Base-by-base conservation (phyloP, 495 filamentous ascomycete species). In the Letharia lupina region DNA sequence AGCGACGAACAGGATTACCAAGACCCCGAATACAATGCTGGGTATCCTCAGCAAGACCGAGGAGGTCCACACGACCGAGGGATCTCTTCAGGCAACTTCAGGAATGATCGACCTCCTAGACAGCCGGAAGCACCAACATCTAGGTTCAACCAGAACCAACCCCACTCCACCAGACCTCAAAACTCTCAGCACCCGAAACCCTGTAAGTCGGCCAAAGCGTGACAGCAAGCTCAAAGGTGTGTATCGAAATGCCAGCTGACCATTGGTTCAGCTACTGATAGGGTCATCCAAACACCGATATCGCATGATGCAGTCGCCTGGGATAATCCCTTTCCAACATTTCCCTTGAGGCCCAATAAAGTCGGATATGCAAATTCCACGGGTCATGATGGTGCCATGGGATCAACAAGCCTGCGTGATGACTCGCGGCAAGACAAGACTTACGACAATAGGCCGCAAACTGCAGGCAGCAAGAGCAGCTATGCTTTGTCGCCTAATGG, bases 311-410 rank as follows among this genome's bases (percentile, higher is more conserved):
- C 77, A 7, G 70, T 78, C 50, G 75, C 82, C n/a, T 87, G 83
- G 71, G 87, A 88, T 57, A 87, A 85, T 67, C 83, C 87, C 6
- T 91, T 89, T 66, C 86, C 89, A 16, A 77, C 81, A 2, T 89
- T 90, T 65, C 84, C 84, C 42, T 74, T 76, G 56, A 77, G 78
- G 48, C 79, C 79, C 52, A 80, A 76, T 65, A 78, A 82, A 67
- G 77, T 5, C 23, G 35, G 35, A 41, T 42, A 57, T 44, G 41
- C 60, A 3, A 60, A 61, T 33, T 28, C 15, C 2, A 60, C 50
- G 13, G 63, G 47, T 48, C 28, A 65, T 3, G 52, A 65, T 33
- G 31, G 16, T 11, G 54, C 63, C 31, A 50, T 42, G 80, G 65
- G 74, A 72, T 39, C 71, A 80, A 61, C 20, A 23, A 77, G 87